Evolutionary conservation across 1,139 yeast species (phyloP), one percentile per base, ranked within the genome.

Genomic region (Pichia sp.): DNA sequence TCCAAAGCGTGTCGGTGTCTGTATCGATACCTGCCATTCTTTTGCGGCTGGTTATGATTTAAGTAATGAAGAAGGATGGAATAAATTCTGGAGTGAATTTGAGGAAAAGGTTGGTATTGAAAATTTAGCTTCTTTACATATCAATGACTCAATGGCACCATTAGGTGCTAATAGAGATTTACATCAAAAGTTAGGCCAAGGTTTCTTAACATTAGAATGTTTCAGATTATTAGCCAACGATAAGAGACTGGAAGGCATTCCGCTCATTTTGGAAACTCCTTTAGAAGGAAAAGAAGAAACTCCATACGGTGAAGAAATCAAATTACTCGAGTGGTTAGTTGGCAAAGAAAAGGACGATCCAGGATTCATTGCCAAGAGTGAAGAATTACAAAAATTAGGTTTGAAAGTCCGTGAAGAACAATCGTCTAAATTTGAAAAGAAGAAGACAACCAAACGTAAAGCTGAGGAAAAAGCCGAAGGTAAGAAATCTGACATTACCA

Each of bases 21-120:
- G 99, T 65, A 75, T 93, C 17, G 98, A 93, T 61, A 91, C 98
- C 0, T 93, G 98, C 65, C 98, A 93, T 66, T 75, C 96, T 0
- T 89, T 86, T 72, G 97, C 98, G 1, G 96, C 98, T 0, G 99
- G 99, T 1, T 91, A 88, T 66, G 98, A 94, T 62, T 75, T 93
- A 38, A 67, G 82, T n/a, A 72, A 77, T 2, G 73, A 75, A 51
- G 77, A 72, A 22, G 64, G 71, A 11, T 87, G 83, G 66, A 70
- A 75, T 20, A 69, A 68, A 41, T 90, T 93, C 63, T 86, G 96
- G 93, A 61, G 67, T 8, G 68, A 80, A 39, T 93, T 87, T 64
- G 97, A 90, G 57, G 65, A 71, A 4, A 72, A 76, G 9, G 74
- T 93, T 22, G 99, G 99, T 0, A 69, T 77, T 58, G 69, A 88